Evolutionary conservation across 345 rosid genomes (phyloP), one percentile per base, ranked within the genome.

Genomic region (Arabidopsis arenosa): DNA sequence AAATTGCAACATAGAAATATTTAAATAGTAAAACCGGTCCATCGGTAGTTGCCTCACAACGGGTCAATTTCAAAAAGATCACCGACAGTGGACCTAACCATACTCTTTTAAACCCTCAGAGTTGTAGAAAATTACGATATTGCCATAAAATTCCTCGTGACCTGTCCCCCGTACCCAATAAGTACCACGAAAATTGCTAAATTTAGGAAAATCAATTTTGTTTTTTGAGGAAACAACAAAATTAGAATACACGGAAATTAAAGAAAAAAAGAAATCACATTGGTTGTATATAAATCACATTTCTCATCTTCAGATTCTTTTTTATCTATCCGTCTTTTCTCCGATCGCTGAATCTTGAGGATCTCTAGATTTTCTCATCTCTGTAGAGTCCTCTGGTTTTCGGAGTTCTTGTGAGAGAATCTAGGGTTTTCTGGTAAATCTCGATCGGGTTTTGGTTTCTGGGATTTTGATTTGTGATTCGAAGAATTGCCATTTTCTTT

Each of bases 131-230:
- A 66, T 44, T 52, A 79, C 81, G 44, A 73, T 2, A 49, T 0
- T 65, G 33, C 69, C 74, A 73, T 52, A 2, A 1, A 9, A 2
- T 62, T 11, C 74, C 56, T 58, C 80, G 77, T 78, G 81, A 72
- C 64, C 65, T 53, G 70, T 67, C 60, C 11, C 60, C 11, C 74
- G 81, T 78, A 72, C 74, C 63, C 77, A 52, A 51, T 73, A 59
- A 60, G 81, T 78, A 78, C 81, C 78, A 66, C 78, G 45, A 73
- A 78, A 78, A 66, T 78, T 78, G 21, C 77, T 78, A 72, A 49
- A 30, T 15, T 66, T 65, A 66, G 68, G 39, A 78, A 12, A 11
- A 3, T 8, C 9, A 2, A n/a, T 4, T 7, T 2, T 26, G 2
- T 3, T 37, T 54, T 32, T 9, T 6, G 51, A 68, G 23, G 44